These are phyloP conservation scores for Colletotrichum melonis DNA, from an alignment of 2,329 filamentous ascomycete species.

Conservation along the genomic window DNA sequence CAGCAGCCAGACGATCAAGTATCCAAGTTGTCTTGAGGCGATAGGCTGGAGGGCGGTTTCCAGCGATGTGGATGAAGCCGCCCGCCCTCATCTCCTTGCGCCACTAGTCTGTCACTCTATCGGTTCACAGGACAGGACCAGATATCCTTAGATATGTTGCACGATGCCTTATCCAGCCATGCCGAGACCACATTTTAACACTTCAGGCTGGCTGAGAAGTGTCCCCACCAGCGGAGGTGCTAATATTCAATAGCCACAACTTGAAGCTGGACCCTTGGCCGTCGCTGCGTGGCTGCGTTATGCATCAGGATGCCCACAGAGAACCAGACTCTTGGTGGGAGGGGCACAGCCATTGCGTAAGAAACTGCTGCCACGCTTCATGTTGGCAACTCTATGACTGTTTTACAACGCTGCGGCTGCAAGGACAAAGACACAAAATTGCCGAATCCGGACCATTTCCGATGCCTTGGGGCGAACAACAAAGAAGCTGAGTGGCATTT, in stretches of 20 bases:
- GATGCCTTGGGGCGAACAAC: not conserved
- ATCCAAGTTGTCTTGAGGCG: not conserved
- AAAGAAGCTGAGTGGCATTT: not conserved
- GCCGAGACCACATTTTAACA: slow-evolving; percentile 2
- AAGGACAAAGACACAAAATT: not conserved
- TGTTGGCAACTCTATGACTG: not conserved
- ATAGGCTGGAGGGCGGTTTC: not conserved
- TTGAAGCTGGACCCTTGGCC: not conserved
- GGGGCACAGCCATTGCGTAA: not conserved
- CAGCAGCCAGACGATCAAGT: not conserved
- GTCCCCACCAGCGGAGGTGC: not conserved
- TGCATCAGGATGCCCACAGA: not conserved
- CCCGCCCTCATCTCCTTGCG: slow-evolving; percentile 1
- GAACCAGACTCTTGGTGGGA: not conserved
- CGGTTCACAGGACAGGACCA: not conserved
- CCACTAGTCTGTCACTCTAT: slow-evolving; percentile 19
- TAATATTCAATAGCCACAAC: slow-evolving; percentile 13
- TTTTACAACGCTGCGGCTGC: not conserved
- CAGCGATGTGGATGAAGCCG: no score
- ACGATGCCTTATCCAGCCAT: slow-evolving; percentile 17
- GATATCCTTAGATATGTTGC: slow-evolving; percentile 4
- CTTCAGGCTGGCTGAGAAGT: slow-evolving; percentile 9
- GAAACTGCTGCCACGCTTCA: not conserved
- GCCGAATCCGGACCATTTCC: not conserved
- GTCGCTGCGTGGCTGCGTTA: slow-evolving; percentile 2